Evolutionary conservation across 2,329 filamentous ascomycete species (phyloP), one percentile per base, ranked within the genome.

Genomic region (Ambrosiella beaveri): DNA sequence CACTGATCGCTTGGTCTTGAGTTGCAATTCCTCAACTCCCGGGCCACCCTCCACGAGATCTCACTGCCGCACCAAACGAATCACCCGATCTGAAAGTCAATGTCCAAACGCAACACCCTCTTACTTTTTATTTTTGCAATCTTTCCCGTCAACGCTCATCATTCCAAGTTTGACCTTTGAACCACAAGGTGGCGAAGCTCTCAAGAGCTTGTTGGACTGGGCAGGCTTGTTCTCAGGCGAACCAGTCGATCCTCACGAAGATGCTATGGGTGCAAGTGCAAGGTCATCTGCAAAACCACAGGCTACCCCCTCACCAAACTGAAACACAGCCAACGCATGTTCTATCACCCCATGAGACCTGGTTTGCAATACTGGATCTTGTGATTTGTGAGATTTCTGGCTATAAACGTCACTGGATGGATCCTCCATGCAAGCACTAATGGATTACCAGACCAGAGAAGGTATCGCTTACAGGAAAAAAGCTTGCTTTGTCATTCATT

Each of bases 281-380:
- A 27, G 27, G 27, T 27, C 27, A 27, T 27, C 27, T 4, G 3
- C 27, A 27, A n/a, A 53, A 19, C 35, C 35, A 38, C 51, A 53
- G 2, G 51, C 51, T 39, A 12, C 36, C 35, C 51, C 51, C 37
- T 53, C 51, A 53, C 51, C 35, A 53, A 53, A 53, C 51, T 53
- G 35, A 53, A 53, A 53, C 51, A 53, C 36, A n/a, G 15, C 19
- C 51, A 53, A 53, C 51, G 51, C 51, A 53, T 53, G 36, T 36
- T 53, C 51, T 53, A 15, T 53, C 9, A 27, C 36, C 35, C 37
- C 51, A n/a, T 53, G 37, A 12, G 35, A 39, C 35, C 17, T 38
- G 35, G 51, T 40, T 15, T 53, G 12, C 35, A 53, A 53, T 35
- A 11, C 39, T 36, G 35, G 35, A 39, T 53, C 44, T 47, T 47